These are phyloP conservation scores for Sporothrix schenckii DNA, from an alignment of 2,329 filamentous ascomycete genomes.

Conservation along the genomic window DNA sequence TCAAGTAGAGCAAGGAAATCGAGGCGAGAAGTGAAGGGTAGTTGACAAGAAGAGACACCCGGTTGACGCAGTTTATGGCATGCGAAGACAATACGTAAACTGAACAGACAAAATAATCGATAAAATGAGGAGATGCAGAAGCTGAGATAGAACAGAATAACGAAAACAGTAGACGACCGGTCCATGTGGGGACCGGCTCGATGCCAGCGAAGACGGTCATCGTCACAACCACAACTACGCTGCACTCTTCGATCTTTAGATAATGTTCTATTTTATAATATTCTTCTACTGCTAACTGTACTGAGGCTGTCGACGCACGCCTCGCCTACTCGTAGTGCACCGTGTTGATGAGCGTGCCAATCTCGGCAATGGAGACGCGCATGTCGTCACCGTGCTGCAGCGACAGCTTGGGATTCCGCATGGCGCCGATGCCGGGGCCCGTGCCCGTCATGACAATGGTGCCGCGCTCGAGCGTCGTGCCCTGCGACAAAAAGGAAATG, in stretches of 20 bases:
- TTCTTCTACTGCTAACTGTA: no score
- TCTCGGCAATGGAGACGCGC: conserved; percentile 44
- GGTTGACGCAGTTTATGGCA: no score
- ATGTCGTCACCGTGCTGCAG: conserved; percentile 40
- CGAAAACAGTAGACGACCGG: neutral
- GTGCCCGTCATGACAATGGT: conserved; percentile 50
- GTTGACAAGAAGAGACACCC: neutral
- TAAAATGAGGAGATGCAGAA: neutral
- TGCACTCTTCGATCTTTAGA: neutral
- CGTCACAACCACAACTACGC: neutral
- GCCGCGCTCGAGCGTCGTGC: conserved; percentile 46
- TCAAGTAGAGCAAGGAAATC: no score
- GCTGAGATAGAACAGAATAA: neutral
- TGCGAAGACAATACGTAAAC: no score
- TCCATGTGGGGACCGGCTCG: conserved; percentile 2
- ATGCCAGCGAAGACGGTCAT: neutral
- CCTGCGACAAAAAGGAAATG: conserved; percentile 45
- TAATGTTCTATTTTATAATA: no score
- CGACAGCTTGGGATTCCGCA: conserved; percentile 43
- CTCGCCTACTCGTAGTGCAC: conserved; percentile 45
- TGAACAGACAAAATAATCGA: neutral
- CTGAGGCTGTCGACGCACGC: no score
- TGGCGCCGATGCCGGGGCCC: conserved; percentile 48
- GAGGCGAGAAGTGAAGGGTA: no score
- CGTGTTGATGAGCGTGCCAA: conserved; percentile 46